These are phyloP conservation scores for Aegilops speltoides DNA, from an alignment of 176 grass and related monocot species.

Conservation along the genomic window DNA sequence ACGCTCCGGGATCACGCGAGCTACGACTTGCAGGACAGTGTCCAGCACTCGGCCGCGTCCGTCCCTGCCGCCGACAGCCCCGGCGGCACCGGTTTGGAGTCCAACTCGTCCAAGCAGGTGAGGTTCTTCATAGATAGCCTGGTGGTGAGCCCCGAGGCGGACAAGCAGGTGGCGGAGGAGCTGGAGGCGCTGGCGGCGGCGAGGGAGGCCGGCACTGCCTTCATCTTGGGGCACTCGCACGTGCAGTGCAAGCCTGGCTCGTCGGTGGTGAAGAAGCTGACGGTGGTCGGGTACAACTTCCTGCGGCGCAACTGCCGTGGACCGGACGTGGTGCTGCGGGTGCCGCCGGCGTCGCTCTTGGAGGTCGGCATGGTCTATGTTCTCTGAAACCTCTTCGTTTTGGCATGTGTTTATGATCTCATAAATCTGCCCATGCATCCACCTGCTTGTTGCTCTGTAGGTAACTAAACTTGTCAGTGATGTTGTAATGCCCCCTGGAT, in stretches of 20 bases:
- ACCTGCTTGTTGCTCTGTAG: slow-evolving; percentile 12
- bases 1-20: background rate
- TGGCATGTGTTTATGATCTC: background rate
- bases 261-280: slow-evolving; percentile 72
- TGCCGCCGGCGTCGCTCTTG: slow-evolving; percentile 87
- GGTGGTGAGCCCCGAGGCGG: slow-evolving; percentile 40
- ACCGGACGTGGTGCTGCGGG: slow-evolving; percentile 73
- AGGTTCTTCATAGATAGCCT: slow-evolving; percentile 70
- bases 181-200: slow-evolving; percentile 63
- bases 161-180: slow-evolving; percentile 61
- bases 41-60: slow-evolving; percentile 33
- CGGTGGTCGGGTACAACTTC: slow-evolving; percentile 86
- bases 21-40: slow-evolving; percentile 50
- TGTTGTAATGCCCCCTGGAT: background rate
- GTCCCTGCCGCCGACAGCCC: slow-evolving; percentile 29
- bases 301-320: slow-evolving; percentile 86
- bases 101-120: slow-evolving; percentile 48
- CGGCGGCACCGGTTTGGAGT: background rate
- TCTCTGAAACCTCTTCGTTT: slow-evolving; percentile 38
- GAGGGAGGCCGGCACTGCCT: slow-evolving; percentile 73
- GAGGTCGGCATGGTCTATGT: slow-evolving; percentile 99
- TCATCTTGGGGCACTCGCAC: slow-evolving; percentile 92
- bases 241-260: slow-evolving; percentile 82
- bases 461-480: background rate
- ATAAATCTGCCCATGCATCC: background rate